These are phyloP conservation scores for Yamadazyma olivae DNA, from an alignment of 805 yeast genomes.

Conservation along the genomic window DNA sequence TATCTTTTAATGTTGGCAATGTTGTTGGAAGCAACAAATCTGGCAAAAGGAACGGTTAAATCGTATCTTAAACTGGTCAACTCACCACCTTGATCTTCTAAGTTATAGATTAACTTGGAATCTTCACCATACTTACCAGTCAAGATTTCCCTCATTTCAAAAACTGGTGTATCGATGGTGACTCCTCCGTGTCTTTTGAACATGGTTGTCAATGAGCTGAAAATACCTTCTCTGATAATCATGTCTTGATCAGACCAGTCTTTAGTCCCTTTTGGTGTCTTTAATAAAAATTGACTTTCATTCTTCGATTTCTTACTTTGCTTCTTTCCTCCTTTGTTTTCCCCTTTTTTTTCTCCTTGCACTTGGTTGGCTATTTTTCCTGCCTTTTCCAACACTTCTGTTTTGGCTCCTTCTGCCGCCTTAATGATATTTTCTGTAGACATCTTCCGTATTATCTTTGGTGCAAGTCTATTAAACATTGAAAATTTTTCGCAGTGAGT, in stretches of 20 bases:
- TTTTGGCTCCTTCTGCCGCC: neutral
- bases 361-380: conserved; percentile 4
- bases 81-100: conserved; percentile 99
- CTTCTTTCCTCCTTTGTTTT: conserved; percentile 2
- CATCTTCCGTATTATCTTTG: conserved; percentile 15
- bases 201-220: conserved; percentile 63
- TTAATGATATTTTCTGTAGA: conserved; percentile 10
- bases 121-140: conserved; percentile 99
- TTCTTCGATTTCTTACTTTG: conserved; percentile 12
- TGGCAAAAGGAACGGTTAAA: conserved; percentile 96
- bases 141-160: conserved; percentile 90
- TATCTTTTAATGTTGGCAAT: conserved; percentile 86
- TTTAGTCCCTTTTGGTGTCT: conserved; percentile 95
- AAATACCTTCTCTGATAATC: conserved; percentile 89
- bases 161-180: conserved; percentile 97
- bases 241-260: conserved; percentile 99
- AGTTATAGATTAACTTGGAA: conserved; percentile 90
- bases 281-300: conserved; percentile 65
- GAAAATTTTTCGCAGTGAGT: neutral
- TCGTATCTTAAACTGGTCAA: conserved; percentile 93
- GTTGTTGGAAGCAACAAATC: conserved; percentile 95
- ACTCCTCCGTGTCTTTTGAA: conserved; percentile 98
- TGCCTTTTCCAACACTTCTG: no score
- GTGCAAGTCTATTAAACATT: neutral
- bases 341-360: neutral